Evolutionary conservation across 2,329 filamentous ascomycete species (phyloP).

Genomic region (Davidsoniella neocaledoniae): DNA sequence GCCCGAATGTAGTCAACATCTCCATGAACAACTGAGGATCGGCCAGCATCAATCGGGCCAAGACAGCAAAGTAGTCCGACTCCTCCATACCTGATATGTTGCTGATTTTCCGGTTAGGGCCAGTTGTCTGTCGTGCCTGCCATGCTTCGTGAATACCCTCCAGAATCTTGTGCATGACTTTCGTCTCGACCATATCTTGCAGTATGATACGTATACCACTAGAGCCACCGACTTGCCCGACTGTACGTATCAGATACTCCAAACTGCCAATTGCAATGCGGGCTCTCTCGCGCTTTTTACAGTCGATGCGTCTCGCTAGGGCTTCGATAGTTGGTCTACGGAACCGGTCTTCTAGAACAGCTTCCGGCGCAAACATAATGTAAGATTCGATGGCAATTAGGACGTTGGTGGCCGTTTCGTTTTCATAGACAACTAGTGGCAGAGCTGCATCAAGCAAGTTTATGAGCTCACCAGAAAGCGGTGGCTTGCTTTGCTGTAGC

Average conservation of each 20-base stretch:
- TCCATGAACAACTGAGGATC: conserved; percentile 52
- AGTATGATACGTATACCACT: conserved; percentile 46
- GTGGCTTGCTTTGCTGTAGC: conserved; percentile 45
- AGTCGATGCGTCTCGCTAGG: conserved; percentile 32
- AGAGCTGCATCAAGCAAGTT: conserved; percentile 45
- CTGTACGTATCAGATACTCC: conserved; percentile 47
- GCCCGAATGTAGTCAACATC: conserved; percentile 31
- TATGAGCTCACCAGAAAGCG: conserved; percentile 44
- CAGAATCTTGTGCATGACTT: conserved; percentile 46
- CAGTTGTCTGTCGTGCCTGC: conserved; percentile 64
- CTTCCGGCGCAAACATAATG: conserved; percentile 50
- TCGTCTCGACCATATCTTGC: conserved; percentile 46
- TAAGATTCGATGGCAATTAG: conserved; percentile 54
- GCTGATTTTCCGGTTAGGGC: conserved; percentile 54
- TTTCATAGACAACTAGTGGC: conserved; percentile 49
- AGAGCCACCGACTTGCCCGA: conserved; percentile 43
- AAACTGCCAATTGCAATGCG: conserved; percentile 42
- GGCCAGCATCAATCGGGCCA: conserved; percentile 61
- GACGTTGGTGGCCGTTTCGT: conserved; percentile 43
- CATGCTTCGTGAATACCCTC: conserved; percentile 49
- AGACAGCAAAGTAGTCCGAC: conserved; percentile 69
- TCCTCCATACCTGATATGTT: conserved; percentile 60
- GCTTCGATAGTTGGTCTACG: conserved; percentile 33
- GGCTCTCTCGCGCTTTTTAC: conserved; percentile 39
- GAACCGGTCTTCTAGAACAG: conserved; percentile 41